A percentile compares a stretch with the other conserved stretches of the same genome.
phyloP scores from a whole-genome alignment of 208 protist species.

The Leishmania major region DNA sequence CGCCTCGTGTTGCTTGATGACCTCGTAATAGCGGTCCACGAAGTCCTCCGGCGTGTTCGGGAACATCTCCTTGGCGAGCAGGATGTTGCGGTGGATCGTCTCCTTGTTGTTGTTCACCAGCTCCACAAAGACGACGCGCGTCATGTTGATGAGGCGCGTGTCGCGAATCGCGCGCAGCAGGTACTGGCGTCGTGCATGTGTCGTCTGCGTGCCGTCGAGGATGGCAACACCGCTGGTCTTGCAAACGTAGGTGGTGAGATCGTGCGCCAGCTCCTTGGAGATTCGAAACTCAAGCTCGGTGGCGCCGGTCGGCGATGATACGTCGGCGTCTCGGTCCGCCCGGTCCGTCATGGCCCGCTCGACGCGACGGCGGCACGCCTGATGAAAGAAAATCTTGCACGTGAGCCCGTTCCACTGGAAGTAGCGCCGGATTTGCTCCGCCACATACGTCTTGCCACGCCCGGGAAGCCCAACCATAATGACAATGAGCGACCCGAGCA shows the following conservation, averaged over 20 bases:
- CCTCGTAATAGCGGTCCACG: slow-evolving; percentile 77
- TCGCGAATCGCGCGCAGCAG: slow-evolving; percentile 72
- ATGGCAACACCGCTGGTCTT: slow-evolving; percentile 76
- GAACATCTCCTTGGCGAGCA: slow-evolving; percentile 57
- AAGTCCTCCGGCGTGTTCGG: slow-evolving; percentile 62
- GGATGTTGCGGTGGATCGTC: slow-evolving; percentile 61
- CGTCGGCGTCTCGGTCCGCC: background rate
- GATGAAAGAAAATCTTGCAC: slow-evolving; percentile 78
- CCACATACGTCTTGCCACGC: slow-evolving; percentile 89
- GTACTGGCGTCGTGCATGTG: slow-evolving; percentile 53
- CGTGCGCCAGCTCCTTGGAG: slow-evolving; percentile 50
- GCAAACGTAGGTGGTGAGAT: slow-evolving; percentile 66
- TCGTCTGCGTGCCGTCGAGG: slow-evolving; percentile 76
- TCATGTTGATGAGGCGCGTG: slow-evolving; percentile 60
- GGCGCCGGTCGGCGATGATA: slow-evolving; percentile 16
- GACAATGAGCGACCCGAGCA: slow-evolving; percentile 88
- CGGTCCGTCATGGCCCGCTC: slow-evolving; percentile 23
- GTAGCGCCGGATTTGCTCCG: slow-evolving; percentile 90
- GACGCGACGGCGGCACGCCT: slow-evolving; percentile 46
- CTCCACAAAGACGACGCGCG: slow-evolving; percentile 85
- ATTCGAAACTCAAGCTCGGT: slow-evolving; percentile 52
- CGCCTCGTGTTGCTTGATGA: slow-evolving; percentile 62
- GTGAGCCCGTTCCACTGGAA: slow-evolving; percentile 90
- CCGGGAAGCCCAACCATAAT: slow-evolving; percentile 91
- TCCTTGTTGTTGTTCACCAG: slow-evolving; percentile 68